Base-by-base conservation (phyloP, 164 flowering plant genomes). In the Cinnamomum micranthum region DNA sequence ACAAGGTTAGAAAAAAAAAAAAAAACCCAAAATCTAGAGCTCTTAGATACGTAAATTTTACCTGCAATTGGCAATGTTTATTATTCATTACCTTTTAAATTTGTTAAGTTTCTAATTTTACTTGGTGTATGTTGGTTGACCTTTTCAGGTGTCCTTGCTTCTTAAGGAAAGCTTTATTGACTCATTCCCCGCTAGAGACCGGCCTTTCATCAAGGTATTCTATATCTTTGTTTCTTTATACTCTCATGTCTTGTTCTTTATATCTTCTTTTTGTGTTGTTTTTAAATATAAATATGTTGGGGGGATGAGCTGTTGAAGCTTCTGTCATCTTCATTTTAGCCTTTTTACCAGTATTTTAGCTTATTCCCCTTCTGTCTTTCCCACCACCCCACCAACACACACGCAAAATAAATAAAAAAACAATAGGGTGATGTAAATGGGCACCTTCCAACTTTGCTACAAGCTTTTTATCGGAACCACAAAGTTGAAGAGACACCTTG, bases 161-260 rank as follows among this genome's bases (percentile, higher is more conserved):
- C 89, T 93, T 11, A 95, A 93, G 78, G 99, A 95, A 75, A 95
- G 96, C 81, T 95, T 86, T 76, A 82, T 95, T 69, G 96, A 91
- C 77, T 93, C 99, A 47, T 95, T 95, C 80, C 85, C 95, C 65
- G 52, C 50, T 69, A 84, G 80, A 78, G 97, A 93, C 81, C 86
- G 81, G 62, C 81, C 93, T 73, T 95, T 95, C 79, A 73, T 95
- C 50, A 92, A 91, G 97, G 98, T 93, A 86, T 63, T 25, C 28
- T 20, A 65, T 74, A 25, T 25, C n/a, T 20, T 71, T 71, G 50
- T 25, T 13, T 51, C 7, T 25, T 20, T 60, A 22, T 64, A 17
- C 28, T 2, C 24, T 64, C 13, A 3, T 64, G 14, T 7, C 67
- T 60, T n/a, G 64, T 64, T 64, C 67, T 64, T 25, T 14, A 10